Percentiles rank a stretch among this genome's conserved stretches.
Evolutionary conservation across 306 rosid species (phyloP).

Genomic region (Sicyos edulis): DNA sequence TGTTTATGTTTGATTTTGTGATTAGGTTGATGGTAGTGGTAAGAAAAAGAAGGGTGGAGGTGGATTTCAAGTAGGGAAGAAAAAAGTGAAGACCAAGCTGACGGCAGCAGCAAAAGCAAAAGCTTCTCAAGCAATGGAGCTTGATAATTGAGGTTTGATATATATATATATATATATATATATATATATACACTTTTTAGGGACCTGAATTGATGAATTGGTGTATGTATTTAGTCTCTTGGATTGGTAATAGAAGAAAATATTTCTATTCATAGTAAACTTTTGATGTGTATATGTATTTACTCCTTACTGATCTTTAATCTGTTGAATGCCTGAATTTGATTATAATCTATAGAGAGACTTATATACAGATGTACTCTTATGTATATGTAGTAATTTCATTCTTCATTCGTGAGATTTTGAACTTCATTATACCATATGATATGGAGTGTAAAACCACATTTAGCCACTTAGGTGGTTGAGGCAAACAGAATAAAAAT

Average conservation of each 20-base stretch:
- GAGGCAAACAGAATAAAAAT: no score
- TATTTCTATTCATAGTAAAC: neutral
- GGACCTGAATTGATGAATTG: neutral
- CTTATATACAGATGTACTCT: no score
- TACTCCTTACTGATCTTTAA: neutral
- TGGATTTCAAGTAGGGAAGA: constrained; percentile 84
- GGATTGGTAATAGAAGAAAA: neutral
- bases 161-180: no score
- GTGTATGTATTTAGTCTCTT: neutral
- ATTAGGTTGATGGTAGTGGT: constrained; percentile 58
- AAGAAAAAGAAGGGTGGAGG: constrained; percentile 55
- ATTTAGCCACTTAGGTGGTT: neutral
- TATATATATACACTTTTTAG: no score
- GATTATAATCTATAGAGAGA: neutral
- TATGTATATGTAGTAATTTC: neutral
- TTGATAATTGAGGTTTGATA: constrained; percentile 55
- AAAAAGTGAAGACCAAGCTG: constrained; percentile 72
- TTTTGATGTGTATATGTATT: neutral
- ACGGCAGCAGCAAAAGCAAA: constrained; percentile 71
- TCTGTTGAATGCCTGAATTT: neutral
- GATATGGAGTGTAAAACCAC: neutral
- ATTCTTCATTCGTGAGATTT: neutral
- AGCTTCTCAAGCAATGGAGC: constrained; percentile 82
- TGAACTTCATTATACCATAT: neutral
- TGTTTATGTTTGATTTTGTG: neutral